Evolutionary conservation across 1,139 yeast species (phyloP), one percentile per base, ranked within the genome.

Genomic region (Pneumocystis sp.): DNA sequence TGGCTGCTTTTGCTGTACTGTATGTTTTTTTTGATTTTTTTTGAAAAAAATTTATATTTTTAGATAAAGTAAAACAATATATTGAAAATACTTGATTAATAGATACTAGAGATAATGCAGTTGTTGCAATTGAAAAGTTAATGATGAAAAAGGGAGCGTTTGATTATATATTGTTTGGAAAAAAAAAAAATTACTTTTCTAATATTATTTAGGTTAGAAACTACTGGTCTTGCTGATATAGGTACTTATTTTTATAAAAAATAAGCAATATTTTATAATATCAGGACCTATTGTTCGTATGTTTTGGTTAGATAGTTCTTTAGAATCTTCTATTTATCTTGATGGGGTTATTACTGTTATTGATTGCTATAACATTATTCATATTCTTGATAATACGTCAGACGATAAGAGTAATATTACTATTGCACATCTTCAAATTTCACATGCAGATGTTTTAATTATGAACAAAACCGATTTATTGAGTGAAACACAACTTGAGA

Each of bases 191-290:
- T 25, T 25, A 7, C 34, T 50, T 50, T 50, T 50, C 34, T 50
- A 50, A 50, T 12, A 21, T 25, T 21, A 50, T 1, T 8, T 29
- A 50, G 57, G 25, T 50, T 50, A 66, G 99, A 93, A 73, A 95
- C 99, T 0, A 89, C 97, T 0, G 99, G 99, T 0, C 81, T 95
- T n/a, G 98, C 99, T 0, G 97, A 93, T 73, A 98, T 98, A 0
- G 97, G 69, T 66, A 87, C 0, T 21, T 17, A 29, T 59, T 62
- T 31, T 19, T 8, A 8, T n/a, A 12, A 17, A 37, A 10, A 50
- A 12, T 15, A 21, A 25, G 12, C n/a, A 25, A 37, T 34, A 1
- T 15, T 8, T 21, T 25, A 37, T 45, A 7, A 35, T 1, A 19
- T 59, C 10, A 66, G 68, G 78, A 6, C 97, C 97, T 0, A 89